phyloP scores from a whole-genome alignment of 345 rosid species.

The Draba incana region DNA sequence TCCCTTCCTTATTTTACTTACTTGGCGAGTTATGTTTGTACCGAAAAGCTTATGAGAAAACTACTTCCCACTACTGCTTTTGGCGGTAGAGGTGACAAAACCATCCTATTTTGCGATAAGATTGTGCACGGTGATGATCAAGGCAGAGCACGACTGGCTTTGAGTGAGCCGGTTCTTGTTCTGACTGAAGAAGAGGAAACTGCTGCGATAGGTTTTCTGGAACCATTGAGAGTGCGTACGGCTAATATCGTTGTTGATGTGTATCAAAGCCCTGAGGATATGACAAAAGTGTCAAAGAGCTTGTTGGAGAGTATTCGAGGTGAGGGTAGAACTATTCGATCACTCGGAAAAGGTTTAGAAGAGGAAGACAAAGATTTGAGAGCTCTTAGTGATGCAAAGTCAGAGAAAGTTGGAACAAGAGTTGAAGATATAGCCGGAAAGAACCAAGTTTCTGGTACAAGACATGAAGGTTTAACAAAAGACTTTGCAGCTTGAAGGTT shows the following conservation, averaged over 20 bases:
- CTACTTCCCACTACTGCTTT: slow-evolving; percentile 55
- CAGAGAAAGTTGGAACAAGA: slow-evolving; percentile 3
- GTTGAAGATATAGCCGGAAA: slow-evolving; percentile 17
- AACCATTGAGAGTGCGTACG: slow-evolving; percentile 23
- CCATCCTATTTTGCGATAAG: neutral
- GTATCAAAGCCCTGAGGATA: slow-evolving; percentile 36
- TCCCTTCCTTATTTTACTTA: slow-evolving; percentile 66
- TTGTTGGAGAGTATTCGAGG: slow-evolving; percentile 53
- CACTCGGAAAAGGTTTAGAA: slow-evolving; percentile 7
- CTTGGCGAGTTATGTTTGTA: slow-evolving; percentile 70
- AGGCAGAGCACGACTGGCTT: neutral
- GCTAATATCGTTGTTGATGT: slow-evolving; percentile 30
- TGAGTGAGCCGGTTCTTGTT: slow-evolving; percentile 21
- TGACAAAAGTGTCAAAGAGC: slow-evolving; percentile 48
- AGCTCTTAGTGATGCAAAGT: neutral
- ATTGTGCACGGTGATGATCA: slow-evolving; percentile 30
- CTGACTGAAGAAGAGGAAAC: slow-evolving; percentile 33
- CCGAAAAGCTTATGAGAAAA: slow-evolving; percentile 67
- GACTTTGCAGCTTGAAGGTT: neutral
- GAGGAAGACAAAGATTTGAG: slow-evolving; percentile 13
- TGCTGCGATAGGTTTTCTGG: neutral
- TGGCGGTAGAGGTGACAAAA: slow-evolving; percentile 31
- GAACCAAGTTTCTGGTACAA: slow-evolving; percentile 17
- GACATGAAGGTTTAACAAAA: slow-evolving; percentile 19
- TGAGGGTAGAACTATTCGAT: slow-evolving; percentile 37